Evolutionary conservation across 2,329 filamentous ascomycete genomes (phyloP).

Genomic region (Ophiostoma perfectum): DNA sequence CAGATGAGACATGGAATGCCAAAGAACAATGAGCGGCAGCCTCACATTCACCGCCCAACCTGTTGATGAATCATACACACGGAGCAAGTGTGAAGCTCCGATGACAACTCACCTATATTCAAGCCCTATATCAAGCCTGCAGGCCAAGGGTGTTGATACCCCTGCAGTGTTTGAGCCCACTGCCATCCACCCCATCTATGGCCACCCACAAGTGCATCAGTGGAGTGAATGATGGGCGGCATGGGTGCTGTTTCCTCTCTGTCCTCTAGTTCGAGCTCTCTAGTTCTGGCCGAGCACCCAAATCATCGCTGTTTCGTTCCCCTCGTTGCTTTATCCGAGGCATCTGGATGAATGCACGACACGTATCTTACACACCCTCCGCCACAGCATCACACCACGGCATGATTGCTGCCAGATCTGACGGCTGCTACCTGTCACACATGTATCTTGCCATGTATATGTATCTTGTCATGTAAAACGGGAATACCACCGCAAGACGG

Average conservation of each 20-base stretch:
- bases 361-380: neutral
- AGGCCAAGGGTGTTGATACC: neutral
- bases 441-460: too few relatives aligned
- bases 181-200: neutral
- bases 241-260: neutral
- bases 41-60: neutral
- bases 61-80: neutral
- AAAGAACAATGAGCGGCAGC: neutral
- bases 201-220: neutral
- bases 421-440: neutral
- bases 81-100: neutral
- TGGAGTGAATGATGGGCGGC: neutral
- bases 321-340: neutral
- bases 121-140: slow-evolving; percentile 1
- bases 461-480: neutral
- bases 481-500: neutral
- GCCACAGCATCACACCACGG: neutral
- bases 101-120: slow-evolving; percentile 8
- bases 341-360: neutral
- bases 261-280: neutral
- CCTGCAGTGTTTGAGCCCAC: neutral
- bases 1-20: neutral
- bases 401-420: slow-evolving; percentile 11
- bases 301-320: neutral
- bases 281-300: neutral